Evolutionary conservation across 371 early-diverging fungal genomes (phyloP), one percentile per base, ranked within the genome.

Genomic region (Mortierella sp.): DNA sequence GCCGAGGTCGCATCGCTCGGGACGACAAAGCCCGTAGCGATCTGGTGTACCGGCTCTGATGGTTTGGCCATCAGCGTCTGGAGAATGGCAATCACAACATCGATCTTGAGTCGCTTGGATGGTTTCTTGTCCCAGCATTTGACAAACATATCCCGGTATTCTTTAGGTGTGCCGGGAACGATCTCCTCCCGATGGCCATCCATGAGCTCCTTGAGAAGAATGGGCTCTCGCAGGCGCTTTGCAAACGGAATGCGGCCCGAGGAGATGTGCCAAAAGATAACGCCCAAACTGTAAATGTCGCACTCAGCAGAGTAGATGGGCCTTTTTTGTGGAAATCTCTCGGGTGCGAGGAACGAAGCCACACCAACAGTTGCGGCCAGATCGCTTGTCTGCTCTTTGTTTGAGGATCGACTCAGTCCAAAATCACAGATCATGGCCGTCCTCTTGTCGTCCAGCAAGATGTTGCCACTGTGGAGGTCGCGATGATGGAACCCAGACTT

Each of bases 191-290:
- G 70, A 3, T 47, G 39, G 7, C 78, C 78, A 0, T 64, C 62
- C 66, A 65, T 60, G 17, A 76, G 59, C 9, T 76, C 70, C 15
- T 50, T 28, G 24, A 76, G 58, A 39, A 76, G 43, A 17, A 43
- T 21, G 39, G 65, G 61, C 12, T 76, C 78, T 12, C 52, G 56
- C 32, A 70, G 28, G 15, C 78, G 78, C 24, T 42, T 57, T 19
- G 28, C 65, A 26, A 76, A 76, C 14, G 78, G 78, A 24, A 76
- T 62, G n/a, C 58, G 50, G 15, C 78, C 78, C 12, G 78, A 76
- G 1, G 78, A 70, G n/a, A 76, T 76, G 47, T 76, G 78, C 70
- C 70, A 76, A 70, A 76, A 70, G 62, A 76, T 70, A 14, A 76
- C 78, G n/a, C 78, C 78, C 50, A 76, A 46, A 47, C 78, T 76